These are phyloP conservation scores for Reticulascus tulasneorum DNA, from an alignment of 2,329 filamentous ascomycete genomes.

Conservation along the genomic window DNA sequence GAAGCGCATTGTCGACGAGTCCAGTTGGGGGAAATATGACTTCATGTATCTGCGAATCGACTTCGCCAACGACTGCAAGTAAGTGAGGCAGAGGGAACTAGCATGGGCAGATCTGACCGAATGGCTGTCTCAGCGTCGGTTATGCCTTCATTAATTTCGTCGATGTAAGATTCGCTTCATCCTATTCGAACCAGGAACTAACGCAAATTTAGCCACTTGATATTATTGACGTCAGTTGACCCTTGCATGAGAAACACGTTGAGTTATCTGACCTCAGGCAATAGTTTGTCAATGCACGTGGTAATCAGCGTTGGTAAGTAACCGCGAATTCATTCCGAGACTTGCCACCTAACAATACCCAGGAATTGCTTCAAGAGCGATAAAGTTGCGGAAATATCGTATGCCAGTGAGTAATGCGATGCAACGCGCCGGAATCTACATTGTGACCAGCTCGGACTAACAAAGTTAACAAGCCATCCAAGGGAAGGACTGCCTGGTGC, in stretches of 20 bases:
- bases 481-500: conserved; percentile 82
- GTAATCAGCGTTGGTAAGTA: conserved; percentile 66
- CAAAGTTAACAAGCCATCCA: conserved; percentile 65
- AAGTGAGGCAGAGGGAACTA: conserved; percentile 29
- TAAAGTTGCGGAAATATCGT: conserved; percentile 87
- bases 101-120: neutral
- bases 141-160: conserved; percentile 97
- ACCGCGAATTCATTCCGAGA: neutral
- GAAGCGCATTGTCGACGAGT: conserved; percentile 74
- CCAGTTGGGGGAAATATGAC: conserved; percentile 79
- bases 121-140: conserved; percentile 62
- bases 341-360: neutral
- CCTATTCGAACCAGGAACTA: conserved; percentile 21
- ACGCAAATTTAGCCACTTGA: conserved; percentile 57
- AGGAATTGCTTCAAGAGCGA: conserved; percentile 80
- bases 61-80: conserved; percentile 82
- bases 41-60: conserved; percentile 95
- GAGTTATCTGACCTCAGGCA: conserved; percentile 2
- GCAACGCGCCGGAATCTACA: fast-evolving
- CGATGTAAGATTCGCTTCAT: conserved; percentile 51
- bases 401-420: conserved; percentile 75
- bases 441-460: conserved; percentile 21
- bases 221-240: conserved; percentile 61
- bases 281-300: conserved; percentile 67
- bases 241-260: conserved; percentile 20